These are phyloP conservation scores for Aspergillus hortae DNA, from an alignment of 2,329 filamentous ascomycete species.

Conservation along the genomic window DNA sequence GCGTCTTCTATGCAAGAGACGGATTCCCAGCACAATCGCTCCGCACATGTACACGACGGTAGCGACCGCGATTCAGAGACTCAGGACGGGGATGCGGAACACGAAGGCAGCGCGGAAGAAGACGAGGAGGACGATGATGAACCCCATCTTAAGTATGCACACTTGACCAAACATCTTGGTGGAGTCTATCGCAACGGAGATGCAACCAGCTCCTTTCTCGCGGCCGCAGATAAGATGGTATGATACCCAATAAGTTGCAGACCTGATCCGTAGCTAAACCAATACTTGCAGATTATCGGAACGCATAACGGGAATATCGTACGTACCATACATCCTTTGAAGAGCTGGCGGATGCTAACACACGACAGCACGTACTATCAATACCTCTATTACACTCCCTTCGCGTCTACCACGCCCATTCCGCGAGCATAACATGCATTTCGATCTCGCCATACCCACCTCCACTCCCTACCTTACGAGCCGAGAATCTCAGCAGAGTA, in stretches of 20 bases:
- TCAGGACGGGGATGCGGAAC: slow-evolving; percentile 21
- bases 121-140: slow-evolving; percentile 87
- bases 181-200: slow-evolving; percentile 91
- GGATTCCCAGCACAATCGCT: slow-evolving; percentile 9
- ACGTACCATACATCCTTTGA: slow-evolving; percentile 34
- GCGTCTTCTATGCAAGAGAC: slow-evolving; percentile 16
- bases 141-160: slow-evolving; percentile 87
- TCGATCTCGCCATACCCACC: slow-evolving; percentile 85
- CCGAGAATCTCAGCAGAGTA: slow-evolving; percentile 33
- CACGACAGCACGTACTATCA: slow-evolving; percentile 71
- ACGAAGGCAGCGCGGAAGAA: slow-evolving; percentile 54
- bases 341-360: slow-evolving; percentile 12
- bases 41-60: slow-evolving; percentile 15
- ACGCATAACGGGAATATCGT: slow-evolving; percentile 97
- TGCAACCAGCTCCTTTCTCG: slow-evolving; percentile 85
- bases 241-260: slow-evolving; percentile 18
- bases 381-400: slow-evolving; percentile 77
- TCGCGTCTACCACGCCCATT: slow-evolving; percentile 86
- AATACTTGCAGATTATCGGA: slow-evolving; percentile 67
- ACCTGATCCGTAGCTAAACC: slow-evolving; percentile 29
- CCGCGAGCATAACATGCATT: slow-evolving; percentile 82
- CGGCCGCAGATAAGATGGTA: slow-evolving; percentile 96
- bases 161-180: slow-evolving; percentile 74
- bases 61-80: slow-evolving; percentile 12
- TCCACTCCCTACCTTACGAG: slow-evolving; percentile 46